These are phyloP conservation scores for Penicillium janthinellum DNA, from an alignment of 2,329 filamentous ascomycete species.

Conservation along the genomic window DNA sequence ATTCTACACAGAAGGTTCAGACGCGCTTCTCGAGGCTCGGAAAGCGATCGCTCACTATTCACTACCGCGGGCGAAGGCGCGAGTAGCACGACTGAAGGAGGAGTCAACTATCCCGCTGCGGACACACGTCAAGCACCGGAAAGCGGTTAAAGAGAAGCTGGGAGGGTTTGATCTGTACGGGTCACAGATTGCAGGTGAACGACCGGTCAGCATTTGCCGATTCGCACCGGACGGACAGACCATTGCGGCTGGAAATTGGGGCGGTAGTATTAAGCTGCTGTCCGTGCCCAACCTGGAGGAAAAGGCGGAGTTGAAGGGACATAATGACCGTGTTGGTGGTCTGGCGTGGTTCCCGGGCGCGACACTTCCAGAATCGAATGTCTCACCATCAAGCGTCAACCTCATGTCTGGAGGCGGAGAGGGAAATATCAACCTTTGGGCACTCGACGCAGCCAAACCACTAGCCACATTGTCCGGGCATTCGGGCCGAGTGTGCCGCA, in stretches of 20 bases:
- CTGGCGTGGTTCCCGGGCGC: conserved; percentile 87
- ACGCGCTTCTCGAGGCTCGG: conserved; percentile 73
- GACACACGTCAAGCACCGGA: conserved; percentile 90
- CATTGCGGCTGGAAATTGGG: conserved; percentile 91
- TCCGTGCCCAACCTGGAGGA: conserved; percentile 80
- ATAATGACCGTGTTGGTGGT: conserved; percentile 86
- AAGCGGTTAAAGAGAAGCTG: conserved; percentile 80
- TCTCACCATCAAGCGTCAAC: conserved; percentile 75
- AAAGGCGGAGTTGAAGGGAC: conserved; percentile 74
- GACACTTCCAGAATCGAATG: conserved; percentile 68
- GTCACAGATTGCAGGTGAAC: conserved; percentile 87
- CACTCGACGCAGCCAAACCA: conserved; percentile 80
- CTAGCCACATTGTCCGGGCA: conserved; percentile 81
- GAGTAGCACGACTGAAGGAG: conserved; percentile 73
- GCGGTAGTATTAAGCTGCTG: conserved; percentile 82
- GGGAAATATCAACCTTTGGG: conserved; percentile 87
- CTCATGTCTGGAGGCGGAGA: conserved; percentile 90
- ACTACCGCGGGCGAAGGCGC: conserved; percentile 75
- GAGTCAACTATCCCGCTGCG: conserved; percentile 83
- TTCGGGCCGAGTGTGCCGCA: conserved; percentile 80
- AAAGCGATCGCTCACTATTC: conserved; percentile 81
- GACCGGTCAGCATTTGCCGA: conserved; percentile 87
- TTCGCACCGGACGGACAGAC: conserved; percentile 83
- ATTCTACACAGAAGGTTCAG: conserved; percentile 85
- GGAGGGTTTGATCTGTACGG: conserved; percentile 87